These are phyloP conservation scores for Fomitopsis palustris DNA, from an alignment of 1,284 basidiomycete species.

Conservation along the genomic window DNA sequence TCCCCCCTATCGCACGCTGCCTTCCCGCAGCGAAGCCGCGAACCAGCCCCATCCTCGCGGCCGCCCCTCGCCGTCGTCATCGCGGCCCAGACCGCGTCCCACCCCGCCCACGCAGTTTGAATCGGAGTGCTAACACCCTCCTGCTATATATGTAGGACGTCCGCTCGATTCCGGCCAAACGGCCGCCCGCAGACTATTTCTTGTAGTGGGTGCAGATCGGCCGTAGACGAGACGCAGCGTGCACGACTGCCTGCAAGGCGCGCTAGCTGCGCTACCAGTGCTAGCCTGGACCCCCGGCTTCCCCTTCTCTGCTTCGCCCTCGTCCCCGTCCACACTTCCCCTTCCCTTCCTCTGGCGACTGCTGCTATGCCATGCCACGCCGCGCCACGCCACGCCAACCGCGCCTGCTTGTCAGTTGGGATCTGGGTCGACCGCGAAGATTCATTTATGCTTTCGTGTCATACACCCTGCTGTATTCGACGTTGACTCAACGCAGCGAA, in stretches of 20 bases:
- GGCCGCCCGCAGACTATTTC: conserved; percentile 86
- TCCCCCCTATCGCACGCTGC: not conserved
- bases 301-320: not conserved
- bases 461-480: not conserved
- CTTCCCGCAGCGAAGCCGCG: not conserved
- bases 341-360: not conserved
- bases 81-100: not conserved
- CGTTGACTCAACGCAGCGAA: not conserved
- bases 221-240: not conserved
- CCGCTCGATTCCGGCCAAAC: conserved; percentile 83
- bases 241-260: not conserved
- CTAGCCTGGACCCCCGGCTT: not conserved
- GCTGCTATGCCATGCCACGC: not conserved
- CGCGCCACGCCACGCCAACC: not conserved
- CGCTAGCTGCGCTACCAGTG: not conserved
- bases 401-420: not conserved
- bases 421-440: not conserved
- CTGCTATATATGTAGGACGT: conserved; percentile 57
- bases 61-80: not conserved
- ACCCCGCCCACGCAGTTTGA: not conserved
- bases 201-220: conserved; percentile 34
- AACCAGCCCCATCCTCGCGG: not conserved
- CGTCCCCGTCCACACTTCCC: not conserved
- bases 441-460: not conserved
- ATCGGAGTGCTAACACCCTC: conserved; percentile 8